Evolutionary conservation across 148 eudicot genomes (phyloP).

Genomic region (Polygonum aviculare): DNA sequence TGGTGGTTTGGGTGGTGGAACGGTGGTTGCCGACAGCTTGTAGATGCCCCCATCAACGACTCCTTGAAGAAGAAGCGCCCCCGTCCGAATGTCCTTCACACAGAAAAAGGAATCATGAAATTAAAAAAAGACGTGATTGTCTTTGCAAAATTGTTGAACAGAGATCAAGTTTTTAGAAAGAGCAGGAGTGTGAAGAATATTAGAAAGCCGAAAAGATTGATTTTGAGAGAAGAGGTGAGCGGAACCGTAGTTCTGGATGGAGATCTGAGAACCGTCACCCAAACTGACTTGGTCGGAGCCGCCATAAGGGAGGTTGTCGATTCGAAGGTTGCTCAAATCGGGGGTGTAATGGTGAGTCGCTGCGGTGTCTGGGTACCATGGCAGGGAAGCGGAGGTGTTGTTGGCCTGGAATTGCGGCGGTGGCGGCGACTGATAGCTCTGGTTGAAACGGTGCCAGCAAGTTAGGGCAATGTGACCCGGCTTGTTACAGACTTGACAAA

Average conservation of each 20-base stretch:
- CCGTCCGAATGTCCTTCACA: neutral
- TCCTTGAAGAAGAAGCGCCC: neutral
- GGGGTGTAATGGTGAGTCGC: neutral
- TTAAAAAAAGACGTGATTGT: neutral
- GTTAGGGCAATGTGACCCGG: too few species aligned
- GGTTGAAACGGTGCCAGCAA: too few species aligned
- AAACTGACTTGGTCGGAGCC: neutral
- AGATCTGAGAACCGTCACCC: neutral
- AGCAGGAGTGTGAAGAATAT: neutral
- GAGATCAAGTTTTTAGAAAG: neutral
- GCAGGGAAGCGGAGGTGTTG: neutral
- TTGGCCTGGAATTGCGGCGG: too few species aligned
- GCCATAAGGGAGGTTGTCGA: neutral
- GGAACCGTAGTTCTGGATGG: neutral
- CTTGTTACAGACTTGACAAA: too few species aligned
- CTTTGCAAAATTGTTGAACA: neutral
- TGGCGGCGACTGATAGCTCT: too few species aligned
- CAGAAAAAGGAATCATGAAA: neutral
- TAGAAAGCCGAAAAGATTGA: neutral
- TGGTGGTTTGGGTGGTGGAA: neutral
- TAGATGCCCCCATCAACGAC: neutral
- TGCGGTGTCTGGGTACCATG: neutral
- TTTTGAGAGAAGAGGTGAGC: neutral
- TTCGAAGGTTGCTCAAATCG: neutral
- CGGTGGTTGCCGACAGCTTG: neutral